Percentiles rank a stretch among this genome's conserved stretches.
These are phyloP conservation scores for Mimosa bimucronata DNA, from an alignment of 306 rosid genomes.

Conservation along the genomic window DNA sequence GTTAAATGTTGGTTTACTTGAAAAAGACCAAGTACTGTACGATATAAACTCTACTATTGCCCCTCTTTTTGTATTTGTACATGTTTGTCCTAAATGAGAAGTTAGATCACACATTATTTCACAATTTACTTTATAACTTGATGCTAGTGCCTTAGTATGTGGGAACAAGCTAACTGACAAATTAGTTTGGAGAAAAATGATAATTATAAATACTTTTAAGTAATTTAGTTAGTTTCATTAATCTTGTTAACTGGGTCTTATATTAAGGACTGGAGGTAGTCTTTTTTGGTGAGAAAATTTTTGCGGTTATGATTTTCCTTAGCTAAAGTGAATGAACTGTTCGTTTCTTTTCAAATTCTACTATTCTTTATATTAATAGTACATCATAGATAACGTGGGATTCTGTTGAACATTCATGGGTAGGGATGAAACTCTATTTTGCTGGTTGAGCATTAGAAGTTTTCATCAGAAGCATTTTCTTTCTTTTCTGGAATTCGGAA, in stretches of 20 bases:
- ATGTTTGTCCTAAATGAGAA: background rate
- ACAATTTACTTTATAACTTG: background rate
- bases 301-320: background rate
- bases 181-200: too few relatives aligned
- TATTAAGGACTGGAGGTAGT: too few relatives aligned
- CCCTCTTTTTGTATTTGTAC: background rate
- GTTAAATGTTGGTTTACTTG: constrained; percentile 24
- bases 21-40: background rate
- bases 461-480: constrained; percentile 4
- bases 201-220: too few relatives aligned
- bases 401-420: background rate
- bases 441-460: background rate
- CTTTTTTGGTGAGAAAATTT: background rate
- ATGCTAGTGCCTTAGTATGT: constrained; percentile 8
- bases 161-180: background rate
- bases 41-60: background rate
- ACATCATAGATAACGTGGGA: background rate
- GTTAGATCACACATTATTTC: background rate
- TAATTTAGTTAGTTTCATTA: too few relatives aligned
- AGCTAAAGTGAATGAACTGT: background rate
- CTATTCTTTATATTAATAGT: background rate
- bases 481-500: constrained; percentile 13
- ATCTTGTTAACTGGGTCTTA: too few relatives aligned
- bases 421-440: background rate
- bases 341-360: background rate